These are phyloP conservation scores for Trichophyton schoenleinii DNA, from an alignment of 2,329 filamentous ascomycete genomes.

Conservation along the genomic window DNA sequence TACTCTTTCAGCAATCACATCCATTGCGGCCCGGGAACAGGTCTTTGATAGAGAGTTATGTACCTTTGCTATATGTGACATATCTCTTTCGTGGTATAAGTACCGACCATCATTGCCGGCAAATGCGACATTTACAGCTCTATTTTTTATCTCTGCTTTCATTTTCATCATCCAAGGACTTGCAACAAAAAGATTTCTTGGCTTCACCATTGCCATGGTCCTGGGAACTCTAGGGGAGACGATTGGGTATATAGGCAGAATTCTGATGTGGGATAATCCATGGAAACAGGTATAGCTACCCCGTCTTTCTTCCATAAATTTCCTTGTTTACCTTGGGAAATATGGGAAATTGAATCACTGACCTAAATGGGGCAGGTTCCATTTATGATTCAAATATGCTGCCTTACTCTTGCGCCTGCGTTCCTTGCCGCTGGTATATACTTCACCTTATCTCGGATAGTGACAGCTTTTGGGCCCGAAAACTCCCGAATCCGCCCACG, in stretches of 20 bases:
- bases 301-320: background rate
- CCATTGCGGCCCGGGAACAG: background rate
- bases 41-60: conserved; percentile 4
- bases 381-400: conserved; percentile 31
- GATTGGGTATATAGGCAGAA: conserved; percentile 47
- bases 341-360: background rate
- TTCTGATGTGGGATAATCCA: conserved; percentile 43
- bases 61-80: conserved; percentile 13
- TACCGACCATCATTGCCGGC: conserved; percentile 12
- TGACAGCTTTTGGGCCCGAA: conserved; percentile 24
- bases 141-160: conserved; percentile 10
- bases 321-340: background rate
- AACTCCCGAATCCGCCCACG: conserved; percentile 24
- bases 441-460: conserved; percentile 41
- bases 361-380: background rate
- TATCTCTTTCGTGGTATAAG: conserved; percentile 8
- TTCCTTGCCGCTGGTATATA: conserved; percentile 55
- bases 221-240: conserved; percentile 45
- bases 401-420: conserved; percentile 52
- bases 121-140: conserved; percentile 8
- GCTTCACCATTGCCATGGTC: conserved; percentile 35
- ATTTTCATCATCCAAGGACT: conserved; percentile 9
- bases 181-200: conserved; percentile 6
- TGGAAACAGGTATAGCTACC: conserved; percentile 17
- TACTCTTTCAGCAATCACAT: background rate